Base-by-base conservation (phyloP, 2,329 filamentous ascomycete species). In the Fusarium sp. region DNA sequence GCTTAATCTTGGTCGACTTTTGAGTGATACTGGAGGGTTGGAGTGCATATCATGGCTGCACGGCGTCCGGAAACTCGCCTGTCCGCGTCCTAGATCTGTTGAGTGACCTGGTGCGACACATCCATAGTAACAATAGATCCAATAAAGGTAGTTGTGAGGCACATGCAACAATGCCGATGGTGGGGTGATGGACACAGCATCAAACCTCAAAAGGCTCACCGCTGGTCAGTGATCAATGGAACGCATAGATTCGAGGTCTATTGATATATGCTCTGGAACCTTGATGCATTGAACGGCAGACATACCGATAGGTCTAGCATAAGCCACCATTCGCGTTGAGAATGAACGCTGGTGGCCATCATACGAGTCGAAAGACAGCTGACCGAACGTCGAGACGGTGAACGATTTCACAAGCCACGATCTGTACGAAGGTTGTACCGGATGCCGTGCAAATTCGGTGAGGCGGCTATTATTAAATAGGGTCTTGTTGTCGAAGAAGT, bases 351-450 rank as follows among this genome's bases (percentile, higher is more conserved):
- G 51, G 53, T 53, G 51, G 57, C 9, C 55, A 75, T 75, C 71
- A 72, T 75, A 74, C 69, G 71, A 74, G 65, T 47, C 41, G 47
- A 41, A 51, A 49, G 37, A 53, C 64, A 74, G 71, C 61, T 75
- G 73, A 75, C 71, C 63, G 51, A 68, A 65, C 48, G 47, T 59
- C 52, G 57, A 74, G 69, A 73, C 69, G 67, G 71, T 74, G 72
- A 73, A 70, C 51, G 65, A 57, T 42, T 63, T 48, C 56, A 58
- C 49, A 75, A 74, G 73, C 71, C 62, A 71, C 58, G 30, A 56
- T 67, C 47, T 52, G 58, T 70, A 58, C 37, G 22, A 37, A 61
- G 25, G 73, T 74, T 62, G 65, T 70, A 74, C 64, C 62, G 69
- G 73, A 65, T 61, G 64, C 29, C 67, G 62, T 65, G 63, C 69